These are phyloP conservation scores for Phialocephala subalpina DNA, from an alignment of 2,329 filamentous ascomycete genomes.

Conservation along the genomic window DNA sequence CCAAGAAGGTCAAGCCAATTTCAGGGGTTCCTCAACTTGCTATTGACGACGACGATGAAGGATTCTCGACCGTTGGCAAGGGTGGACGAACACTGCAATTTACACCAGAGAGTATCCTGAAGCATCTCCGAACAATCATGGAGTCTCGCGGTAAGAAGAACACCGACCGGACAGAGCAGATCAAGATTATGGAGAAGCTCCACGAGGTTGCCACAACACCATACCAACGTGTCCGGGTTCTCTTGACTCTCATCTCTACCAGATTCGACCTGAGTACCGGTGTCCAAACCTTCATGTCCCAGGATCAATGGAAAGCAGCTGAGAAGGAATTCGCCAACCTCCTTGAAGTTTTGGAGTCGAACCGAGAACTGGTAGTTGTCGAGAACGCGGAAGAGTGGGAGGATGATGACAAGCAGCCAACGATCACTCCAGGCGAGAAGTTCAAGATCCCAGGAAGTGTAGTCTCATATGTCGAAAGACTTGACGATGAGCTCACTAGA, in stretches of 20 bases:
- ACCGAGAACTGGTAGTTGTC: slow-evolving; percentile 83
- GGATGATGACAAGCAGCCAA: slow-evolving; percentile 93
- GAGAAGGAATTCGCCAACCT: slow-evolving; percentile 85
- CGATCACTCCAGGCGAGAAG: slow-evolving; percentile 74
- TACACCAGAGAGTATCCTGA: slow-evolving; percentile 97
- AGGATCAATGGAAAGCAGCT: slow-evolving; percentile 96
- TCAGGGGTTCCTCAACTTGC: slow-evolving; percentile 59
- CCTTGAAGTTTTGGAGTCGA: slow-evolving; percentile 79
- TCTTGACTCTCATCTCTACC: slow-evolving; percentile 90
- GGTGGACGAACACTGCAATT: slow-evolving; percentile 90
- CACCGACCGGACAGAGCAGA: slow-evolving; percentile 93
- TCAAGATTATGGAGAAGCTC: slow-evolving; percentile 96
- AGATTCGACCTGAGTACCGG: slow-evolving; percentile 92
- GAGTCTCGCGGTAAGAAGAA: slow-evolving; percentile 99
- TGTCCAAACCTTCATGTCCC: slow-evolving; percentile 82
- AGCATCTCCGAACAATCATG: slow-evolving; percentile 91
- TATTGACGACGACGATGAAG: slow-evolving; percentile 75
- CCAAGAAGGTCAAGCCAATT: slow-evolving; percentile 60
- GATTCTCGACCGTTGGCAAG: slow-evolving; percentile 88
- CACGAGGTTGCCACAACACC: slow-evolving; percentile 87
- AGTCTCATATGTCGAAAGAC: slow-evolving; percentile 91
- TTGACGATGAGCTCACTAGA: slow-evolving; percentile 96
- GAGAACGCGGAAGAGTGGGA: slow-evolving; percentile 98
- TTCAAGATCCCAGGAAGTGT: slow-evolving; percentile 94
- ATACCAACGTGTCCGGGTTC: slow-evolving; percentile 93